Evolutionary conservation across 2,329 filamentous ascomycete genomes (phyloP).

Genomic region (Monosporascus ibericus): DNA sequence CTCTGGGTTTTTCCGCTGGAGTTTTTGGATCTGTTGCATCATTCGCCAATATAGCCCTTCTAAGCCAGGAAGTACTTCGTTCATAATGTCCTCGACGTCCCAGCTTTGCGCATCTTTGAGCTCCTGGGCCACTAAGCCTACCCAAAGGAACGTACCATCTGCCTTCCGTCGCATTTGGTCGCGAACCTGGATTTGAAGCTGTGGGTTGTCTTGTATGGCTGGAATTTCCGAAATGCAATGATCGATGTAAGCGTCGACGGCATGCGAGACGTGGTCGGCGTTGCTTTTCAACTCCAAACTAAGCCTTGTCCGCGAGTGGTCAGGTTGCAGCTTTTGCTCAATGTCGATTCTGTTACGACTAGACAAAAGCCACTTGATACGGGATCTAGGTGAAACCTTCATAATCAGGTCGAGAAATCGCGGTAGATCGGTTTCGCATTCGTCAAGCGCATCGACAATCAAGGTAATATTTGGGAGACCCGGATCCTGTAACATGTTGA

Average conservation of each 20-base stretch:
- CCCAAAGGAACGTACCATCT: slow-evolving; percentile 38
- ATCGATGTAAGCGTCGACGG: slow-evolving; percentile 32
- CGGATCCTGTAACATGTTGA: slow-evolving; percentile 18
- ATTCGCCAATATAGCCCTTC: slow-evolving; percentile 32
- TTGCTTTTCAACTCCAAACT: slow-evolving; percentile 30
- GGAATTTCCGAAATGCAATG: slow-evolving; percentile 20
- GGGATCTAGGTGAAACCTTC: slow-evolving; percentile 13
- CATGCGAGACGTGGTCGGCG: slow-evolving; percentile 24
- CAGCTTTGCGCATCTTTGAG: slow-evolving; percentile 15
- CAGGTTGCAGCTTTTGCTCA: slow-evolving; percentile 19
- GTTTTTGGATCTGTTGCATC: slow-evolving; percentile 24
- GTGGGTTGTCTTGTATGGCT: neutral
- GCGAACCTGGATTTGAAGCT: neutral
- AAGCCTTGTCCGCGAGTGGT: slow-evolving; percentile 12
- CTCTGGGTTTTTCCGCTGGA: slow-evolving; percentile 19
- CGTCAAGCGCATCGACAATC: slow-evolving; percentile 41
- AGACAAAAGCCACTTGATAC: slow-evolving; percentile 36
- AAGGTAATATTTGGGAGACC: slow-evolving; percentile 25
- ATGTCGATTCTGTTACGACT: slow-evolving; percentile 36
- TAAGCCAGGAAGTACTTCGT: slow-evolving; percentile 27
- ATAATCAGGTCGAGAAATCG: slow-evolving; percentile 31
- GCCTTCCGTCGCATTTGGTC: slow-evolving; percentile 19
- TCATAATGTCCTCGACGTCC: slow-evolving; percentile 3
- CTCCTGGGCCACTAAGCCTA: slow-evolving; percentile 31
- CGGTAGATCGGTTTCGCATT: slow-evolving; percentile 28